A percentile compares a stretch with the other conserved stretches of the same genome.
phyloP scores from a whole-genome alignment of 2,329 filamentous ascomycete species.

The Thielaviopsis musarum region DNA sequence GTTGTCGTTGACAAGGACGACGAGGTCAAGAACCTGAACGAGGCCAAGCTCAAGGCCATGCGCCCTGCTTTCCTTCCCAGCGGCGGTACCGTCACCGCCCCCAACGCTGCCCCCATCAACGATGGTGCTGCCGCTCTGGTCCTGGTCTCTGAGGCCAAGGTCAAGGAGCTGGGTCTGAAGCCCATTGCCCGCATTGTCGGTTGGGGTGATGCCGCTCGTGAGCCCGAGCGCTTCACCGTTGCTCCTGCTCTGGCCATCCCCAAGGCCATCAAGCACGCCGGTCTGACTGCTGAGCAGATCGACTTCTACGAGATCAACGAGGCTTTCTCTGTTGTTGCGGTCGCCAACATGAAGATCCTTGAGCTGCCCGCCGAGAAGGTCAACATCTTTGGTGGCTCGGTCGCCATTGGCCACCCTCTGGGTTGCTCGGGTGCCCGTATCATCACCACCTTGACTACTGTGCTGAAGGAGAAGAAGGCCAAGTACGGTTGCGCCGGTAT shows the following conservation, averaged over 20 bases:
- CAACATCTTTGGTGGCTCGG: conserved; percentile 87
- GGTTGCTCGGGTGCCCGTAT: conserved; percentile 91
- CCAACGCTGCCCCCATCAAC: conserved; percentile 91
- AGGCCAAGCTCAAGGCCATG: conserved; percentile 68
- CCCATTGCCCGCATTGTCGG: conserved; percentile 93
- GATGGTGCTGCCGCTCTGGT: conserved; percentile 88
- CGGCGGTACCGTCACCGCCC: conserved; percentile 79
- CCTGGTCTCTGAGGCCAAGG: conserved; percentile 81
- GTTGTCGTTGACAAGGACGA: conserved; percentile 73
- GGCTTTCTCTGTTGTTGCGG: conserved; percentile 89
- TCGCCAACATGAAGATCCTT: conserved; percentile 92
- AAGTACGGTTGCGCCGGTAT: conserved; percentile 92
- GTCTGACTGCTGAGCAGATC: conserved; percentile 57
- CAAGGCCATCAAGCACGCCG: conserved; percentile 92
- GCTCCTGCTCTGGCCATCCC: conserved; percentile 86
- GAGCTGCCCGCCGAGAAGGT: conserved; percentile 67
- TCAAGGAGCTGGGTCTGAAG: conserved; percentile 81
- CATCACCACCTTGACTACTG: conserved; percentile 73
- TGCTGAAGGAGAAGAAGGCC: conserved; percentile 76
- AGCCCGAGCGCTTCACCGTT: conserved; percentile 90
- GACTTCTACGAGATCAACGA: conserved; percentile 99
- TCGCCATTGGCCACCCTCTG: conserved; percentile 88
- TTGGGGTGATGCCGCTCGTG: conserved; percentile 87
- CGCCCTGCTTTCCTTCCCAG: conserved; percentile 68
- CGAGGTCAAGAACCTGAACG: conserved; percentile 86